phyloP scores from a whole-genome alignment of 768 basidiomycete species.

The Pholiota microspora region DNA sequence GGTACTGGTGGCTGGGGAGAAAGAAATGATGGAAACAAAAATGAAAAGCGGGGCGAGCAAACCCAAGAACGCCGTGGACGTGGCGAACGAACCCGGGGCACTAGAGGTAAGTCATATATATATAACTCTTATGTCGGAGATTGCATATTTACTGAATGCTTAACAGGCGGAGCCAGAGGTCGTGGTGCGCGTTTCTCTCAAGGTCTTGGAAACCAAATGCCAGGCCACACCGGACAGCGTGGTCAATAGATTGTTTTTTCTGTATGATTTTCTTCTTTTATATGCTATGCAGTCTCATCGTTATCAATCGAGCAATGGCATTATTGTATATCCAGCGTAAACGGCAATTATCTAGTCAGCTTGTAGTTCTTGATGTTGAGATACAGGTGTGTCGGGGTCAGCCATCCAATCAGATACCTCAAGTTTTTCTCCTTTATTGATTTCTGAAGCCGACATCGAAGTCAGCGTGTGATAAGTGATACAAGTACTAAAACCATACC shows the following conservation, averaged over 20 bases:
- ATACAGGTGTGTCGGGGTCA: slow-evolving; percentile 19
- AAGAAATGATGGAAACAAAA: slow-evolving; percentile 65
- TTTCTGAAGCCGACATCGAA: slow-evolving; percentile 42
- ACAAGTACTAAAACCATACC: slow-evolving; percentile 39
- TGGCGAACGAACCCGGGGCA: slow-evolving; percentile 63
- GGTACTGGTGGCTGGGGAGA: slow-evolving; percentile 63
- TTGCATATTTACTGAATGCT: not conserved
- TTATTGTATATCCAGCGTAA: not conserved
- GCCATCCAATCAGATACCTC: slow-evolving; percentile 38
- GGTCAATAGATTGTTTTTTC: slow-evolving; percentile 19
- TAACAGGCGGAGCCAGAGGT: slow-evolving; percentile 59
- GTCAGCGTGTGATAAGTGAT: not conserved
- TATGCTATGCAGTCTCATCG: slow-evolving; percentile 3
- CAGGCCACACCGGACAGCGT: slow-evolving; percentile 35
- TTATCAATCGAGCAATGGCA: not conserved
- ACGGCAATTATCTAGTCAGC: slow-evolving; percentile 3
- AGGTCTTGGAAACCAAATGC: slow-evolving; percentile 81
- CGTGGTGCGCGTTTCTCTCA: slow-evolving; percentile 82
- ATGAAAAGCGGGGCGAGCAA: slow-evolving; percentile 80
- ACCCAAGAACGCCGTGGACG: slow-evolving; percentile 75
- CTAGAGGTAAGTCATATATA: slow-evolving; percentile 46
- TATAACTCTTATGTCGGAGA: not conserved
- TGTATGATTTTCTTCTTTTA: slow-evolving; percentile 10
- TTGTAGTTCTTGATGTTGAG: slow-evolving; percentile 9
- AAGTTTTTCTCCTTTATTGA: slow-evolving; percentile 41